A percentile compares a stretch with the other conserved stretches of the same genome.
Evolutionary conservation across 441 rosid species (phyloP).

Genomic region (Corymbia citriodora): DNA sequence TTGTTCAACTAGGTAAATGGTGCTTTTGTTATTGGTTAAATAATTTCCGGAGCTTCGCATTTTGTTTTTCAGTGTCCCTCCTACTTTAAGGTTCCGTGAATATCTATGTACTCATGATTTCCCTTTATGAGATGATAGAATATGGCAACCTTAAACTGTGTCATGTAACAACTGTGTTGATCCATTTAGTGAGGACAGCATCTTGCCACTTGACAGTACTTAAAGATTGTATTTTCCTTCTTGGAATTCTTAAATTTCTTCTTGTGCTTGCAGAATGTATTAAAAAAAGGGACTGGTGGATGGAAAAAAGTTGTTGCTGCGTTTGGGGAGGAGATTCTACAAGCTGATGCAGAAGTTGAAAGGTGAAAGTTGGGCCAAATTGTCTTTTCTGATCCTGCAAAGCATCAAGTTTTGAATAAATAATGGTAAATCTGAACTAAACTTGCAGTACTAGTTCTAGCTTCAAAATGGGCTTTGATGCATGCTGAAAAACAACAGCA

Average conservation of each 20-base stretch:
- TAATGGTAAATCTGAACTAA: no score
- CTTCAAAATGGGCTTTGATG: neutral
- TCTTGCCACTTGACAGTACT: neutral
- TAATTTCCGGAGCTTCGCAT: neutral
- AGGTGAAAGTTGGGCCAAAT: neutral
- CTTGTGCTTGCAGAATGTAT: constrained; percentile 36
- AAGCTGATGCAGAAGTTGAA: constrained; percentile 54
- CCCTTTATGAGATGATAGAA: neutral
- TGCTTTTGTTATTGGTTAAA: neutral
- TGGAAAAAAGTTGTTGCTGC: constrained; percentile 63
- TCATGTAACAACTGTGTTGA: neutral
- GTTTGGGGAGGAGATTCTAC: constrained; percentile 71
- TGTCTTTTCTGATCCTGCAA: no score
- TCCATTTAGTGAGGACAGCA: neutral
- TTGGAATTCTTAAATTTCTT: neutral
- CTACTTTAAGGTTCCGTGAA: neutral
- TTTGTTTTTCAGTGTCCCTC: neutral
- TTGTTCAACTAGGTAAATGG: neutral
- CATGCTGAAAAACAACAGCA: neutral
- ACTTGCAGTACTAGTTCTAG: no score
- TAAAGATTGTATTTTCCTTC: neutral
- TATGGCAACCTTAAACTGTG: no score
- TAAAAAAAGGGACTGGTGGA: constrained; percentile 72
- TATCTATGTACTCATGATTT: neutral
- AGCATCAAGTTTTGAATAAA: no score